Conservation (phyloP, 1,139 yeast genomes). For the Candida sanyaensis region DNA sequence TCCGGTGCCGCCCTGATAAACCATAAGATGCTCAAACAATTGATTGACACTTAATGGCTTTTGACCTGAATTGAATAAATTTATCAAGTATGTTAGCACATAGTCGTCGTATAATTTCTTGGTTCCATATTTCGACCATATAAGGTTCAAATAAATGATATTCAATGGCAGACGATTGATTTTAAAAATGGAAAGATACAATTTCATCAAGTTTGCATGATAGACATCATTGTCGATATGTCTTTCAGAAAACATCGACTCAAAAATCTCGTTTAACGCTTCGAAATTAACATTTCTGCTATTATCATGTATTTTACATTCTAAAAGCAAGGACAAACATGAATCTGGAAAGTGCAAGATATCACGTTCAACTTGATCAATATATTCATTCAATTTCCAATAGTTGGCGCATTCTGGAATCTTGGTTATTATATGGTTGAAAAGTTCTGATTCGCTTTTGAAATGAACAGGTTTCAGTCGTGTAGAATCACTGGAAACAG, state of each 20-base stretch:
- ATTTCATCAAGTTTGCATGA: background rate
- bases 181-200: conserved; percentile 4
- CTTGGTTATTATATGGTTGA: background rate
- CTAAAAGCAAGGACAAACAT: background rate
- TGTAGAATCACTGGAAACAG: background rate
- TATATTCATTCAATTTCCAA: background rate
- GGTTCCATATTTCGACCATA: conserved; percentile 4
- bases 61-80: conserved; percentile 7
- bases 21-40: background rate
- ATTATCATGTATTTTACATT: background rate
- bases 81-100: conserved; percentile 5
- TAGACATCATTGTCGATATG: background rate
- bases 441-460: background rate
- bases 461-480: background rate
- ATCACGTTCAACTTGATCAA: background rate
- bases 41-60: background rate
- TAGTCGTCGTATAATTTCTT: conserved; percentile 1
- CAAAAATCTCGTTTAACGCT: background rate
- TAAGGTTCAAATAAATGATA: conserved; percentile 3
- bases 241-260: background rate
- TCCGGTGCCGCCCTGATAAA: background rate
- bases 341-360: background rate
- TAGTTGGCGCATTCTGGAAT: background rate
- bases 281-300: background rate
- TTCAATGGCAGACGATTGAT: conserved; percentile 2